Evolutionary conservation across 2,329 filamentous ascomycete genomes (phyloP), one percentile per base, ranked within the genome.

Genomic region (Fusarium veterinarium): DNA sequence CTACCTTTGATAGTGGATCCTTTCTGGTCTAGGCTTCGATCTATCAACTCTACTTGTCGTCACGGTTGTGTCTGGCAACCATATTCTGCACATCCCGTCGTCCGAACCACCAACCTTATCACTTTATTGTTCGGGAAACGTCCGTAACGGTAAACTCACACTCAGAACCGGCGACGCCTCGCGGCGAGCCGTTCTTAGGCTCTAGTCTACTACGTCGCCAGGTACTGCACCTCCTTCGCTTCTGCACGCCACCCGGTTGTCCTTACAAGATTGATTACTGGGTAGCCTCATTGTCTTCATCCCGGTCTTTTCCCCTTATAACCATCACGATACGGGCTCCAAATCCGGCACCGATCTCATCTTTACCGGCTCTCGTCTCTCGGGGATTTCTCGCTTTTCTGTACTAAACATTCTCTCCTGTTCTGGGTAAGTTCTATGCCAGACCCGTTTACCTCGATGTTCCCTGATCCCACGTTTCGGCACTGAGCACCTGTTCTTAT

Each of bases 71-170:
- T 58, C 55, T 74, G 57, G 60, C 38, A 69, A 61, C 65, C 64
- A 62, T 60, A 65, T 64, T 64, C 57, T 71, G 49, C 69, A 75
- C 77, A 77, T 79, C 76, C 76, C 51, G 76, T 78, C 76, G 76
- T 71, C 77, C 78, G 76, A 77, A 64, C 48, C 42, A 55, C 60
- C 60, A 73, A 35, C 42, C 53, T 69, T 51, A 60, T 44, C 57
- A 59, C 56, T 60, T 49, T 60, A 30, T 53, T 65, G 45, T 62
- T 77, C 74, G 75, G 75, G 65, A 69, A 68, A 66, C 74, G 52
- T 75, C 75, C 73, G 75, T 73, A 60, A 71, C 46, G 64, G 64
- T 56, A 68, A 52, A 37, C 55, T 35, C 45, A 56, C 59, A 60
- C 55, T 60, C 67, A 72, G 64, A 48, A 49, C 64, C 68, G 68